Base-by-base conservation (phyloP, 2,329 filamentous ascomycete species). In the Fusarium burgessii region DNA sequence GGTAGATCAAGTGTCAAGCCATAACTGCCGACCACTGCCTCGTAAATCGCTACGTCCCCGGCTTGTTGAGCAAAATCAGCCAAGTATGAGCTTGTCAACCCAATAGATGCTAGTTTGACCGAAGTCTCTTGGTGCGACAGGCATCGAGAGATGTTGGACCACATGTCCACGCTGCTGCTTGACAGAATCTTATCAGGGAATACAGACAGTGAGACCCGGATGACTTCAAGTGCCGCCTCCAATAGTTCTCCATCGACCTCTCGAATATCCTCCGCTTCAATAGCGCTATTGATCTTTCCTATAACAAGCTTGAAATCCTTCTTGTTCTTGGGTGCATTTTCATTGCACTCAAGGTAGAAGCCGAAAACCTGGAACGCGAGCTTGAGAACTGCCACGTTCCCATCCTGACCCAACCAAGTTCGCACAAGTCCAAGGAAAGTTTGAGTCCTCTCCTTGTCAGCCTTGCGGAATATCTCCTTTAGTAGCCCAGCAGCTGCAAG, bases 331-430 rank as follows among this genome's bases (percentile, higher is more conserved):
- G 84, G 78, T 4, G 83, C 84, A 6, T 87, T 83, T 40, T 89
- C 88, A 36, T 87, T 87, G 0, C 88, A 88, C 65, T 96, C 92
- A 62, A 97, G 92, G 79, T 95, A 97, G 54, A 96, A 89, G 2
- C 90, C 88, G 83, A 95, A 97, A 33, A 92, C 89, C 78, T 96
- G 92, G 57, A 98, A 84, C 2, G 92, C 93, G 25, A 95, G 88
- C 64, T 90, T 89, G 52, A 91, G 85, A 29, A 97, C 88, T 1
- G 91, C 85, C 18, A 87, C 77, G 70, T 97, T 95, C 13, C 92
- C 90, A 11, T 90, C 88, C 74, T 95, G 91, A 60, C 89, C 89
- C 20, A 96, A 78, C 94, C 95, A 98, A 3, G 88, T 86, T 63
- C 90, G 89, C 60, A 98, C 83, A 46, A 95, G 86, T 0, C 83